phyloP scores from a whole-genome alignment of 192 early-diverging fungal species.

The Lunasporangiospora selenospora region DNA sequence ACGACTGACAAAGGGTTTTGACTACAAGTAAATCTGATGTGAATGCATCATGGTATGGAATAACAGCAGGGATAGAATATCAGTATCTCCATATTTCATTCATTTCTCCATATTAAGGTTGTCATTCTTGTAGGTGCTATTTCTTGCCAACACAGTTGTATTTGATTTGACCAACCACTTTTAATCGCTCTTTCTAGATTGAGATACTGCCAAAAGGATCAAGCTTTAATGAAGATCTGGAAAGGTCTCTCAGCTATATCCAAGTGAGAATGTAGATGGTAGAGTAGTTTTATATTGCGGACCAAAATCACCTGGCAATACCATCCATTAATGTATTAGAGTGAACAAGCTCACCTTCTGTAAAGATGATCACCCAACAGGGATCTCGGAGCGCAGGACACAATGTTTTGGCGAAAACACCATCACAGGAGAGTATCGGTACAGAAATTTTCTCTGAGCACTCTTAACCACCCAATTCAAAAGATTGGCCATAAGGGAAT shows the following conservation, averaged over 20 bases:
- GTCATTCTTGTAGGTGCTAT: background rate
- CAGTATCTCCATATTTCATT: too few relatives aligned
- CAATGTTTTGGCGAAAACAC: too few relatives aligned
- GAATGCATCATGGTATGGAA: background rate
- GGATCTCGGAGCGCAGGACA: too few relatives aligned
- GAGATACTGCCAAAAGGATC: conserved; percentile 77
- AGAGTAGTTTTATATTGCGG: conserved; percentile 93
- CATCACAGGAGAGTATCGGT: background rate
- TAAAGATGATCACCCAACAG: conserved; percentile 42
- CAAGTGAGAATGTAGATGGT: conserved; percentile 68
- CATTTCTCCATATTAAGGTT: background rate
- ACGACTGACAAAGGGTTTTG: background rate
- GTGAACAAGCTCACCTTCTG: conserved; percentile 43
- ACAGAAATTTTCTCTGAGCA: too few relatives aligned
- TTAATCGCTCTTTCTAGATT: conserved; percentile 79
- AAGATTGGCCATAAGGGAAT: too few relatives aligned
- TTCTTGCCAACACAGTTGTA: background rate
- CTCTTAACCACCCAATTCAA: too few relatives aligned
- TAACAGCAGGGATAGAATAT: too few relatives aligned
- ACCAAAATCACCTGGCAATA: conserved; percentile 69
- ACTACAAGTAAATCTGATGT: background rate
- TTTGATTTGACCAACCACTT: too few relatives aligned
- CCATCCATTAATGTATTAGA: conserved; percentile 55
- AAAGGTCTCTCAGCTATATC: conserved; percentile 65
- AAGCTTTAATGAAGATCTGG: conserved; percentile 79